Percentiles rank a stretch among this genome's conserved stretches.
phyloP scores from a whole-genome alignment of 179 eudicot species.

The Spinacia oleracea region DNA sequence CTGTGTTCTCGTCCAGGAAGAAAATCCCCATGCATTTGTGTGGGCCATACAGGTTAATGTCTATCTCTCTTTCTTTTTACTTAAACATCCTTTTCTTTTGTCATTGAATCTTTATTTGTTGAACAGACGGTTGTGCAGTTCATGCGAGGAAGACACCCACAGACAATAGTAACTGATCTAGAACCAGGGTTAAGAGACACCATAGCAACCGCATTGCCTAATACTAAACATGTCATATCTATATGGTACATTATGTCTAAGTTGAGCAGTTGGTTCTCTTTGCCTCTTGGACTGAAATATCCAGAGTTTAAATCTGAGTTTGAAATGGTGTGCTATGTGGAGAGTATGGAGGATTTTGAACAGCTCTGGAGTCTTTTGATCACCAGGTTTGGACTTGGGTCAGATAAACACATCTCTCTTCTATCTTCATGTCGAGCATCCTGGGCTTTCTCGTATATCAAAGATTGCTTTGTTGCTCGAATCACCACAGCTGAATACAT shows the following conservation, averaged over 20 bases:
- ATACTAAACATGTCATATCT: conserved; percentile 37
- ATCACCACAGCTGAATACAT: conserved; percentile 31
- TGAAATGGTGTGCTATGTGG: conserved; percentile 36
- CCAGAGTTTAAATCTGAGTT: conserved; percentile 38
- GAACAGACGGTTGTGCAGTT: conserved; percentile 25
- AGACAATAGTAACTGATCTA: conserved; percentile 31
- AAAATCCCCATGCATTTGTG: conserved; percentile 46
- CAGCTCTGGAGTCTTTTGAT: conserved; percentile 39
- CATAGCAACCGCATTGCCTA: conserved; percentile 30
- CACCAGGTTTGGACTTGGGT: conserved; percentile 33
- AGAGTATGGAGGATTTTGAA: conserved; percentile 40
- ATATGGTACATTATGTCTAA: conserved; percentile 38
- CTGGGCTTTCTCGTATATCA: conserved; percentile 46
- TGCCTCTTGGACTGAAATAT: conserved; percentile 38
- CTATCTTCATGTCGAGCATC: conserved; percentile 32
- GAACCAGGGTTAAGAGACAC: conserved; percentile 20
- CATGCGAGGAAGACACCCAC: conserved; percentile 34
- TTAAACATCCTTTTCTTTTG: not conserved
- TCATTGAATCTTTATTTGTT: not conserved
- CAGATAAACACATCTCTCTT: conserved; percentile 40
- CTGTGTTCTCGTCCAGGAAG: conserved; percentile 66
- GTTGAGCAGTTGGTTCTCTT: conserved; percentile 43
- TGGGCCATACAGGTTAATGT: conserved; percentile 51
- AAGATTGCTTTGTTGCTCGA: conserved; percentile 42
- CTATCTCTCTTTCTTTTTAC: not conserved